Base-by-base conservation (phyloP, 2,329 filamentous ascomycete species). In the Aquanectria penicillioides region DNA sequence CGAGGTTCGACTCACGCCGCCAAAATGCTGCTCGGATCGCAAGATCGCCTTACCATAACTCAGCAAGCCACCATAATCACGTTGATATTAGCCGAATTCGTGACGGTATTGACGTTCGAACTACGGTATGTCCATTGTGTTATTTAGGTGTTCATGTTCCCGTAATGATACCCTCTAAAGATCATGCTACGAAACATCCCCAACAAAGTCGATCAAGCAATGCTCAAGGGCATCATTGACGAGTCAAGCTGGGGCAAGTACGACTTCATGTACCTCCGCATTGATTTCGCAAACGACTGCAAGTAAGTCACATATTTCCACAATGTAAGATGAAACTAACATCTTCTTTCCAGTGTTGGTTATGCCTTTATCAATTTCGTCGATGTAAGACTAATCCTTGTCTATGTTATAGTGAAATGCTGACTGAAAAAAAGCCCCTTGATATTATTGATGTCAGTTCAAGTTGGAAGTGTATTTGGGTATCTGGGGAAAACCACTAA, bases 331-430 rank as follows among this genome's bases (percentile, higher is more conserved):
- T 22, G 15, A 26, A 52, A 25, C 63, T 82, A 75, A 65, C 13
- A 6, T 8, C 31, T 31, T 22, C 8, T 3, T 37, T 71, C 63
- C 62, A 97, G 93, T 73, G 94, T 98, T 57, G 95, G 95, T 40
- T 98, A 98, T 75, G 94, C 93, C 0, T 99, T 98, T 77, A 93
- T 99, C 78, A 97, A 99, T 76, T 97, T 98, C 68, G 86, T 89
- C 37, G 88, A 93, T 73, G 89, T 91, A 75, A 85, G 89, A 28
- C 25, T n/a, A n/a, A 9, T 50, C 23, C 7, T 25, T 36, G 12
- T 10, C 26, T 23, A 18, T 6, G 36, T 22, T 51, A 18, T 20
- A 33, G 23, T 18, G 47, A 22, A 3, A 22, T 62, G 44, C 78
- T 85, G 70, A 87, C 71, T 13, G 12, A 44, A 44, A n/a, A 26